phyloP scores from a whole-genome alignment of 2,329 filamentous ascomycete genomes.

The Claviceps sp. region DNA sequence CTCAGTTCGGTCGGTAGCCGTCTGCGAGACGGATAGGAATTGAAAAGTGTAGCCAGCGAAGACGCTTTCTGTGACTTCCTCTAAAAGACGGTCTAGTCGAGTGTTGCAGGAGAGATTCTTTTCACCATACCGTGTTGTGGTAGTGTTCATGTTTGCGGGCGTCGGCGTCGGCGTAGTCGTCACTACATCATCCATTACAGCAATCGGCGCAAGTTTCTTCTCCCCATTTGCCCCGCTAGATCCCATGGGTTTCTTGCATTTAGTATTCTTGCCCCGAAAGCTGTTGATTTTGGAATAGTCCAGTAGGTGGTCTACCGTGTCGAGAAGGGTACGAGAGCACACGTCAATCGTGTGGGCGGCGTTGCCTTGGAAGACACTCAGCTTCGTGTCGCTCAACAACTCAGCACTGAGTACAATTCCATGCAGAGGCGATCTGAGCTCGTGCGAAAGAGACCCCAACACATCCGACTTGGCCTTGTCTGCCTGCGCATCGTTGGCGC shows the following conservation, averaged over 20 bases:
- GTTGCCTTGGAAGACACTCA: slow-evolving; percentile 32
- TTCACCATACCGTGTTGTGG: slow-evolving; percentile 5
- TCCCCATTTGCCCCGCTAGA: no score
- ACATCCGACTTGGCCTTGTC: slow-evolving; percentile 42
- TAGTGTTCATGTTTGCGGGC: neutral
- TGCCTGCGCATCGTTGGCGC: slow-evolving; percentile 20
- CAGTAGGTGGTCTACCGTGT: slow-evolving; percentile 39
- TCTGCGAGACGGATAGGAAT: slow-evolving; percentile 11
- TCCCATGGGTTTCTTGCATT: slow-evolving; percentile 1
- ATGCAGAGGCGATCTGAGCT: slow-evolving; percentile 46
- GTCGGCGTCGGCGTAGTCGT: neutral
- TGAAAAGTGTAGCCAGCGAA: slow-evolving; percentile 31
- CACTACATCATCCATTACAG: neutral
- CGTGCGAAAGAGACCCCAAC: slow-evolving; percentile 46
- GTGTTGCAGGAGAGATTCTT: slow-evolving; percentile 12
- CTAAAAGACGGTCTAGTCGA: slow-evolving; percentile 26
- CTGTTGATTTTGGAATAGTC: slow-evolving; percentile 43
- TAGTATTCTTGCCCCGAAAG: slow-evolving; percentile 7
- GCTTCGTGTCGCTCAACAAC: slow-evolving; percentile 35
- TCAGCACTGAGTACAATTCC: slow-evolving; percentile 43
- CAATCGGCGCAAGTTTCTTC: neutral
- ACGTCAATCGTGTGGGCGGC: slow-evolving; percentile 35
- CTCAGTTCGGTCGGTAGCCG: slow-evolving; percentile 5
- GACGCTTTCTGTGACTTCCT: slow-evolving; percentile 34
- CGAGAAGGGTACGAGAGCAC: slow-evolving; percentile 36